Percentiles rank a stretch among this genome's conserved stretches.
These are phyloP conservation scores for Mollisiaceae sp. DNA, from an alignment of 2,329 filamentous ascomycete genomes.

Conservation along the genomic window DNA sequence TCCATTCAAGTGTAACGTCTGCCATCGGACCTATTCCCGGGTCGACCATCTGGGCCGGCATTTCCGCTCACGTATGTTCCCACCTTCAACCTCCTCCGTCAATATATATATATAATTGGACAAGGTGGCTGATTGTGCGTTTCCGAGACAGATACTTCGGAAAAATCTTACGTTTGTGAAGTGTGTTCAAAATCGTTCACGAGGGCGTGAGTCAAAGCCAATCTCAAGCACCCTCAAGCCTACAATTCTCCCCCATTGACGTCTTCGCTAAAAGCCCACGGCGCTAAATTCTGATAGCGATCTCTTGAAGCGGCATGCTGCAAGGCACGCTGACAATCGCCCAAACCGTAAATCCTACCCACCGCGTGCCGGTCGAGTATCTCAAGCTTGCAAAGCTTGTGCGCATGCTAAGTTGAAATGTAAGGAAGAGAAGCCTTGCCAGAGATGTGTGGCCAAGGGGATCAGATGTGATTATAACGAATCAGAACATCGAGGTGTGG, in stretches of 20 bases:
- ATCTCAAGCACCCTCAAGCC: not conserved
- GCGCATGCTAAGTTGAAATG: constrained; percentile 8
- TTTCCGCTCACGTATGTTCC: constrained; percentile 2
- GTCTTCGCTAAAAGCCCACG: too few species aligned
- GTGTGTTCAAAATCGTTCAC: not conserved
- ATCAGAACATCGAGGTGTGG: too few species aligned
- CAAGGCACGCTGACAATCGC: not conserved
- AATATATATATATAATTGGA: too few species aligned
- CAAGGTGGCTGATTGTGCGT: not conserved
- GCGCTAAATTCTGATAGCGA: too few species aligned
- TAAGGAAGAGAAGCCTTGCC: not conserved
- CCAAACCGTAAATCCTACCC: not conserved
- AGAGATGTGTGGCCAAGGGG: not conserved
- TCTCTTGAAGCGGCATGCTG: constrained; percentile 7
- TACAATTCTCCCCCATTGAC: too few species aligned
- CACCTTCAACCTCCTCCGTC: too few species aligned
- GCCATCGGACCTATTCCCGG: constrained; percentile 8
- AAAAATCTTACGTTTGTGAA: not conserved
- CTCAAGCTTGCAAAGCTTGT: constrained; percentile 1
- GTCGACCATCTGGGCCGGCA: constrained; percentile 4
- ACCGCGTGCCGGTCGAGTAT: not conserved
- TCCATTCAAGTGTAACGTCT: constrained; percentile 12
- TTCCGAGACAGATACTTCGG: not conserved
- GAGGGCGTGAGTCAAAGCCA: not conserved
- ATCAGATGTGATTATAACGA: not conserved